Evolutionary conservation across 805 yeast genomes (phyloP), one percentile per base, ranked within the genome.

Genomic region (Tetrapisispora taiwanensis): DNA sequence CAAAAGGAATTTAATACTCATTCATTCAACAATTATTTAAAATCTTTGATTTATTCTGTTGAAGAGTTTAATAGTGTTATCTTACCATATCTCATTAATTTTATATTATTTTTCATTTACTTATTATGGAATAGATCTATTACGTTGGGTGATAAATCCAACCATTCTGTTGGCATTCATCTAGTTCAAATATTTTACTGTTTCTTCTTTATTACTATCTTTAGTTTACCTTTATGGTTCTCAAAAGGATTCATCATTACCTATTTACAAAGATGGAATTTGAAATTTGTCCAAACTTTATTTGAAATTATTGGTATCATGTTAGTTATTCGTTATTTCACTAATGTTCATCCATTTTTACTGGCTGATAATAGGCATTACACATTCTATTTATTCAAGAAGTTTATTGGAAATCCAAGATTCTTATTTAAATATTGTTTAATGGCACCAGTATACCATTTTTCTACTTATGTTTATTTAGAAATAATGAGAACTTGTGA

Each of bases 351-450:
- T 61, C 97, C 97, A 7, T 92, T 90, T 61, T 62, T 92, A 33
- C 70, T 90, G 36, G 94, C 97, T 0, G 98, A 92, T 62, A 92
- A 92, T 66, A 76, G 98, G 54, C 98, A 92, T 63, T 87, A 79
- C 60, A 79, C 95, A 0, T 92, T 92, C 60, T 92, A 92, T 63
- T 65, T 92, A 31, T 85, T 84, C 76, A 76, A 79, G 45, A 75
- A 74, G 46, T 54, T 92, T 24, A 73, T 90, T 37, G 55, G 54
- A 15, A 48, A 44, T 24, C 65, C 75, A 51, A 65, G 69, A 19
- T 67, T 63, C 30, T 60, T 71, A 45, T 70, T 73, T 45, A 68
- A 76, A 17, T 68, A 75, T 43, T 67, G 72, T 45, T 52, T 76
- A 6, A 58, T 80, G 49, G 69, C 81, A 0, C 88, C 94, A 4